Percentiles rank a stretch among this genome's conserved stretches.
phyloP scores from a whole-genome alignment of 202 grass and related monocot genomes.

The Musa balbisiana region DNA sequence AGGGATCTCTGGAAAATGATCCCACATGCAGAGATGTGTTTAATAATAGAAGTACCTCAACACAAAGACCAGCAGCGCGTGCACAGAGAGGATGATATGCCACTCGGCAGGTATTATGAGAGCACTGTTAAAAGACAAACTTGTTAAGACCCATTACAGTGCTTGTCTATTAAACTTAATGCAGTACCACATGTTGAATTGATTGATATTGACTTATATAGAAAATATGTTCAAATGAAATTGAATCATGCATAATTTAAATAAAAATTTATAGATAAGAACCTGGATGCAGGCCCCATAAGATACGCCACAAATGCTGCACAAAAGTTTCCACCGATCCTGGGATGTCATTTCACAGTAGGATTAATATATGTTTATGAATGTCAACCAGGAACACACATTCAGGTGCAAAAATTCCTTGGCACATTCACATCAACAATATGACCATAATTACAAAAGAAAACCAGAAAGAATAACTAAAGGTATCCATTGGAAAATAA shows the following conservation, averaged over 20 bases:
- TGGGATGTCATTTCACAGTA: conserved; percentile 28
- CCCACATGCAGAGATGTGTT: neutral
- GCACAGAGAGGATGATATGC: conserved; percentile 98
- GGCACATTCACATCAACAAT: neutral
- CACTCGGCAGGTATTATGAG: conserved; percentile 88
- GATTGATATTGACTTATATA: neutral
- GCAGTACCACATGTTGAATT: neutral
- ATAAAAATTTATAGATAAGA: conserved; percentile 23
- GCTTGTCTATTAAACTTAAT: conserved; percentile 14
- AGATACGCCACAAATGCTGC: conserved; percentile 94
- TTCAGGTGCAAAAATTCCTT: neutral
- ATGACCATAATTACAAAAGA: neutral
- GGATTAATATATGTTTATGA: neutral
- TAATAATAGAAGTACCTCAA: conserved; percentile 47
- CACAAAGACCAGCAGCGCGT: conserved; percentile 98
- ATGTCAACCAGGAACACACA: neutral
- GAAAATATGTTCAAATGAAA: neutral
- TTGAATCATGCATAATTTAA: neutral
- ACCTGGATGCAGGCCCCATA: conserved; percentile 99
- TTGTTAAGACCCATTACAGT: neutral
- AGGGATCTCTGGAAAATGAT: neutral
- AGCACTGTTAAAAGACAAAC: conserved; percentile 47
- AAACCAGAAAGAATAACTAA: neutral
- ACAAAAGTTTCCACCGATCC: conserved; percentile 98
- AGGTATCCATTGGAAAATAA: neutral